These are phyloP conservation scores for Leptodontidium sp. DNA, from an alignment of 2,329 filamentous ascomycete species.

Conservation along the genomic window DNA sequence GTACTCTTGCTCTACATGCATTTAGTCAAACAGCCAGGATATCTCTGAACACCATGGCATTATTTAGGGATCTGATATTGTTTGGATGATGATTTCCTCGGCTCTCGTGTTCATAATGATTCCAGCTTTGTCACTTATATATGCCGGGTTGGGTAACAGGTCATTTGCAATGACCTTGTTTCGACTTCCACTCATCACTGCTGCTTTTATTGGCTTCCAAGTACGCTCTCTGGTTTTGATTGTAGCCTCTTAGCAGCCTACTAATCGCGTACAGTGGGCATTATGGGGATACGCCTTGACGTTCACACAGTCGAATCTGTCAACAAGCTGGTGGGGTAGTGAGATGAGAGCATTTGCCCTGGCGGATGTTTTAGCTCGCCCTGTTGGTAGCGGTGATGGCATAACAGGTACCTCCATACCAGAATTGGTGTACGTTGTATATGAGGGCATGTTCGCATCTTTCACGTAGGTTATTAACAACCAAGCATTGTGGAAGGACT, in stretches of 20 bases:
- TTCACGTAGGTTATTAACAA: conserved; percentile 64
- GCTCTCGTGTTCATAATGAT: conserved; percentile 90
- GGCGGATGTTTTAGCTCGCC: conserved; percentile 73
- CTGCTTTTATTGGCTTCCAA: conserved; percentile 82
- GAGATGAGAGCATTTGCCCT: conserved; percentile 81
- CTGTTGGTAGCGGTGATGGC: conserved; percentile 70
- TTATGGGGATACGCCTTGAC: conserved; percentile 41
- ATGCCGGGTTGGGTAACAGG: conserved; percentile 85
- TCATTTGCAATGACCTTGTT: conserved; percentile 89
- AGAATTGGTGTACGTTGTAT: conserved; percentile 87
- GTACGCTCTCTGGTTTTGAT: not conserved
- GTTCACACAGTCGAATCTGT: conserved; percentile 28
- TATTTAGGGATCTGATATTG: conserved; percentile 63
- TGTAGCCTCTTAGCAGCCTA: too few relatives aligned
- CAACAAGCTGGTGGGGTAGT: conserved; percentile 67
- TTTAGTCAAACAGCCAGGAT: too few relatives aligned
- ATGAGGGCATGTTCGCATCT: conserved; percentile 85
- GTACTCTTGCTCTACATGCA: not conserved
- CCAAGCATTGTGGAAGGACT: too few relatives aligned
- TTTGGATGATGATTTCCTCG: conserved; percentile 81
- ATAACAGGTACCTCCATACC: conserved; percentile 60
- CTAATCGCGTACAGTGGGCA: conserved; percentile 34
- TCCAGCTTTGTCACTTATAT: conserved; percentile 89
- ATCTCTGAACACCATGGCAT: too few relatives aligned
- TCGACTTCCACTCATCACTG: conserved; percentile 87